phyloP scores from a whole-genome alignment of 1,284 basidiomycete genomes.

The Sporisorium graminicola region DNA sequence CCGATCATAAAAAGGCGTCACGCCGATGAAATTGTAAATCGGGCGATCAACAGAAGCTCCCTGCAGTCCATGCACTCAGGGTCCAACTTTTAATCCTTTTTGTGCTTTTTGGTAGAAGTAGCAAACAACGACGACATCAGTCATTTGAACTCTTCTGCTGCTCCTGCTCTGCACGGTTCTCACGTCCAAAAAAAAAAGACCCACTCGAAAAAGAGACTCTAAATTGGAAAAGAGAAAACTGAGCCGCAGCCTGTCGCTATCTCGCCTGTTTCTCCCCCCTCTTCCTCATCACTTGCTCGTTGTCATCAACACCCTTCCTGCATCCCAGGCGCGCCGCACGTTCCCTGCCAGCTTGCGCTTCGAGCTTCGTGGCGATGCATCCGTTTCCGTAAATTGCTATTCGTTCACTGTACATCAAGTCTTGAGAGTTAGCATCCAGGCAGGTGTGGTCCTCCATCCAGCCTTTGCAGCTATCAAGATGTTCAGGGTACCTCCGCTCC shows the following conservation, averaged over 20 bases:
- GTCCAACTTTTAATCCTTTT: conserved; percentile 24
- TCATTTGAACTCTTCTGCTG: background rate
- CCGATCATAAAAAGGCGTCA: background rate
- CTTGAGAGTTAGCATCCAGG: background rate
- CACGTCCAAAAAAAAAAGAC: background rate
- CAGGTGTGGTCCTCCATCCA: background rate
- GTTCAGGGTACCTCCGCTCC: conserved; percentile 38
- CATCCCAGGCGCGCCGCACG: background rate
- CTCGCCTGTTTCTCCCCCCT: conserved; percentile 1
- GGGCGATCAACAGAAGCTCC: background rate
- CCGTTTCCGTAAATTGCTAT: background rate
- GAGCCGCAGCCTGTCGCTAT: conserved; percentile 18
- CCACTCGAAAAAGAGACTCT: background rate
- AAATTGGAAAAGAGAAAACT: conserved; percentile 7
- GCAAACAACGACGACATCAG: background rate
- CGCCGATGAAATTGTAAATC: background rate
- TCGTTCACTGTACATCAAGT: background rate
- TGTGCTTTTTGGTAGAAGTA: background rate
- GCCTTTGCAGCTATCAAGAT: conserved; percentile 3
- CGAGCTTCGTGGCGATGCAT: background rate
- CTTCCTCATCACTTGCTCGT: background rate
- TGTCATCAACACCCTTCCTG: background rate
- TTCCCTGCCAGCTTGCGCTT: background rate
- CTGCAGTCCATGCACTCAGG: conserved; percentile 17
- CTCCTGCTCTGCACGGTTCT: conserved; percentile 17